Evolutionary conservation across 129 eudicot genomes (phyloP).

Genomic region (Logfia minima): DNA sequence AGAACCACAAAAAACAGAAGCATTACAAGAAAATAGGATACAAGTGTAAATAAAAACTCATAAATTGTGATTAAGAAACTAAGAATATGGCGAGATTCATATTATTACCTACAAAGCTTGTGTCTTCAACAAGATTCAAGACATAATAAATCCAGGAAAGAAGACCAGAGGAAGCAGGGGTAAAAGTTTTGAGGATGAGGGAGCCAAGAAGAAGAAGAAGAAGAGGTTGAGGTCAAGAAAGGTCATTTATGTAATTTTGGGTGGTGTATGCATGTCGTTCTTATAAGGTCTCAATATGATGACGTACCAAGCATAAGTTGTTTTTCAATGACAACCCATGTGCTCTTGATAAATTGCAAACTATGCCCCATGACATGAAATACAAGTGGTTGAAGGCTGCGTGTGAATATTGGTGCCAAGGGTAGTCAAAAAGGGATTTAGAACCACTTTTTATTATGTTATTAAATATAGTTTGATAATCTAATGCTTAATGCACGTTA

Average conservation of each 20-base stretch:
- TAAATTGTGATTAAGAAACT: neutral
- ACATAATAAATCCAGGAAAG: constrained; percentile 9
- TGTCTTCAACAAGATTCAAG: constrained; percentile 14
- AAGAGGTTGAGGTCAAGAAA: constrained; percentile 1
- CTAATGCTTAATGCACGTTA: no score
- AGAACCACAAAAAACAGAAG: neutral
- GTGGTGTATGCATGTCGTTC: constrained; percentile 23
- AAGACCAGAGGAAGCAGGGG: constrained; percentile 17
- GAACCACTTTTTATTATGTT: neutral
- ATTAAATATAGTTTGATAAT: neutral
- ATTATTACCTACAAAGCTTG: constrained; percentile 21
- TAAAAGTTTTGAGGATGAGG: constrained; percentile 22
- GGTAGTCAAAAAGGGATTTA: neutral
- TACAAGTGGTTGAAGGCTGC: neutral
- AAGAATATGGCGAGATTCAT: constrained; percentile 10
- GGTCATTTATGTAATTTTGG: constrained; percentile 19
- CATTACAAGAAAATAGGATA: constrained; percentile 10
- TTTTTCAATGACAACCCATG: constrained; percentile 5
- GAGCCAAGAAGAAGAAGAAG: constrained; percentile 10
- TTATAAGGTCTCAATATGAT: constrained; percentile 20
- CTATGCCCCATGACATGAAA: neutral
- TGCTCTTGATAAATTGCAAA: constrained; percentile 10
- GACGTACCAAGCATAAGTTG: constrained; percentile 1
- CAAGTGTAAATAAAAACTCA: neutral
- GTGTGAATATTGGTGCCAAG: neutral